Percentiles rank a stretch among this genome's conserved stretches.
Conservation (phyloP, 139 green algal species). For the Asterochloris sp. region DNA sequence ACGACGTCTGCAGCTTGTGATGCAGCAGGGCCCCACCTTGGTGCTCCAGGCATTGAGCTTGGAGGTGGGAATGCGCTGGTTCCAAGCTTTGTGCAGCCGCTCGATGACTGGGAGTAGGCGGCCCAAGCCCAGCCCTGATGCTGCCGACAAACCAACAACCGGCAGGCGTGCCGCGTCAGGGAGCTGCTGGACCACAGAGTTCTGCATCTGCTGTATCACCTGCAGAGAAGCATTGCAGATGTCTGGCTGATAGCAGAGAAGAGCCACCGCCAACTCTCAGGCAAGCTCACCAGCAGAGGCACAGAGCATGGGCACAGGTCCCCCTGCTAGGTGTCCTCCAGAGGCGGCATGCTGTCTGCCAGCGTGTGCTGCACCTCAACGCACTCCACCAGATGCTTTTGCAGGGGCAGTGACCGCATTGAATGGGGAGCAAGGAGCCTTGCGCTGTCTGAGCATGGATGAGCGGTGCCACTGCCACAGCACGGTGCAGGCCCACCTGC, state of each 20-base stretch:
- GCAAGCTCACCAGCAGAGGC: no score
- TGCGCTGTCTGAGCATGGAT: no score
- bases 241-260: neutral
- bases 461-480: neutral
- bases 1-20: no score
- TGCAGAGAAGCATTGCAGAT: neutral
- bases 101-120: slow-evolving; percentile 53
- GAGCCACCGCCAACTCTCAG: no score
- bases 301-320: no score
- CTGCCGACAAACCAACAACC: slow-evolving; percentile 58
- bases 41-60: slow-evolving; percentile 57
- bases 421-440: no score
- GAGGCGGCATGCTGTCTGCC: no score
- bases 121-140: slow-evolving; percentile 38
- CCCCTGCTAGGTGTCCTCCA: no score
- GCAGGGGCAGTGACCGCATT: no score
- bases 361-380: no score
- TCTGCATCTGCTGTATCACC: slow-evolving; percentile 25
- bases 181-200: slow-evolving; percentile 15
- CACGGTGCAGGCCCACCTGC: neutral
- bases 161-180: slow-evolving; percentile 40
- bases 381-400: no score
- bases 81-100: slow-evolving; percentile 60
- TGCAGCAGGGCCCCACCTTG: slow-evolving; percentile 26
- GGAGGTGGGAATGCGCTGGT: slow-evolving; percentile 46